phyloP scores from a whole-genome alignment of 2,329 filamentous ascomycete genomes.

The Lasiodiplodia sp. region DNA sequence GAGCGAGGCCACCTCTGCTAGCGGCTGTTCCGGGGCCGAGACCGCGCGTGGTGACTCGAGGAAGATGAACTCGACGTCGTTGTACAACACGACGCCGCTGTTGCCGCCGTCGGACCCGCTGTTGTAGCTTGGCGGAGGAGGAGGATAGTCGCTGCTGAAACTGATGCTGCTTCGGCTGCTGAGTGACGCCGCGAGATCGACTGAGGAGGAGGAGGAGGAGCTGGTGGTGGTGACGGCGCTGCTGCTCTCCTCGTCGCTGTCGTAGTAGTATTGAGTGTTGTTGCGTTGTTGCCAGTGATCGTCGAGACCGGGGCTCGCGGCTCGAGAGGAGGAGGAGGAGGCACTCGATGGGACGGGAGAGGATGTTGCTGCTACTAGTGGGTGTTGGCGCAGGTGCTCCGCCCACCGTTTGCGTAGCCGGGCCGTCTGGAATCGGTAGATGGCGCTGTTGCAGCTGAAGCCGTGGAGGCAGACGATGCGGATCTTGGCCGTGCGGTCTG shows the following conservation, averaged over 20 bases:
- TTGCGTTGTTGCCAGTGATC: too few relatives aligned
- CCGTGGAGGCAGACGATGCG: not conserved
- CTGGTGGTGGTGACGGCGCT: too few relatives aligned
- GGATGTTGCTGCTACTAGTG: not conserved
- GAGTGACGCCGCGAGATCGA: too few relatives aligned
- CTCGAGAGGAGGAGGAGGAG: too few relatives aligned
- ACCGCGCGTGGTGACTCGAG: not conserved
- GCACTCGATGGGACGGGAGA: not conserved
- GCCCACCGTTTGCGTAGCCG: not conserved
- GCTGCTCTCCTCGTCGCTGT: too few relatives aligned
- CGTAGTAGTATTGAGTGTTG: too few relatives aligned
- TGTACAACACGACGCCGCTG: not conserved
- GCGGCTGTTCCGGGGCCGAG: not conserved
- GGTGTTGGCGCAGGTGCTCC: not conserved
- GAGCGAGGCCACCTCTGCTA: not conserved
- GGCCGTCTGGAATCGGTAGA: not conserved
- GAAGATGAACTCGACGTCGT: not conserved
- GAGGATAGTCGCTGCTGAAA: too few relatives aligned
- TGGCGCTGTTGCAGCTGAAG: not conserved
- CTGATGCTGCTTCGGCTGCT: too few relatives aligned
- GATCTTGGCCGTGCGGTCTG: not conserved
- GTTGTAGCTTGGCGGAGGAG: too few relatives aligned
- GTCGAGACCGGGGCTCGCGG: too few relatives aligned
- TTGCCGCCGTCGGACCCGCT: too few relatives aligned
- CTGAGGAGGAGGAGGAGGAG: too few relatives aligned